Base-by-base conservation (phyloP, 2,329 filamentous ascomycete species). In the Huntiella bhutanensis region DNA sequence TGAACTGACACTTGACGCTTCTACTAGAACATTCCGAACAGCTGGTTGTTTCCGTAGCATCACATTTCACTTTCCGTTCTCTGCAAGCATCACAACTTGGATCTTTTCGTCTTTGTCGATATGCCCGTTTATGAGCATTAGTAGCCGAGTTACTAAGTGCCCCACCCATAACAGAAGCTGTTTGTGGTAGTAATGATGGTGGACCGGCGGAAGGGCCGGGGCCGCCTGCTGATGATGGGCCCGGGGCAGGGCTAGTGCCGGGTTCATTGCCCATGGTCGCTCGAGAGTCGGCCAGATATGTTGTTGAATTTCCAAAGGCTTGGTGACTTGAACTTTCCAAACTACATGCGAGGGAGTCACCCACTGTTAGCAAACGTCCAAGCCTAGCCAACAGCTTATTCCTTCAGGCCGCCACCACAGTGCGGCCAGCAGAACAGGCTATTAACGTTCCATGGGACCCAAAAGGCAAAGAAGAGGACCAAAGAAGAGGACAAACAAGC, bases 1-100 rank as follows among this genome's bases (percentile, higher is more conserved):
- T 98, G 59, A 98, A 98, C 58, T 96, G 88, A 59, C 91, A 98
- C 61, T 92, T 93, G 53, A 96, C 88, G 58, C 88, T 92, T 53
- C 91, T 80, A 60, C 87, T 95, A 4, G 85, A 91, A 64, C 91
- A 98, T 63, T 98, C 91, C 1, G 91, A 95, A 61, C 91, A 98
- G 62, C 88, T 94, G 8, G 83, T 80, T 13, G 84, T 94, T 59
- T 96, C 91, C 12, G 91, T 96, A 32, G 91, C 91, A 66, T 98
- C 91, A 61, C 91, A 98, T 71, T 82, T 82, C 58, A 82, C 77
- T 62, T 82, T 82, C 53, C 77, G 67, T 56, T 98, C 91, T 50
- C 91, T 75, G 60, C 91, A 98, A 43, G 91, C 91, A 66, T 98
- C 91, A 61, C 91, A 98, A 57, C 86, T 96, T 1, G 91, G 91